These are phyloP conservation scores for Cladosporium sp. DNA, from an alignment of 2,329 filamentous ascomycete species.

Conservation along the genomic window DNA sequence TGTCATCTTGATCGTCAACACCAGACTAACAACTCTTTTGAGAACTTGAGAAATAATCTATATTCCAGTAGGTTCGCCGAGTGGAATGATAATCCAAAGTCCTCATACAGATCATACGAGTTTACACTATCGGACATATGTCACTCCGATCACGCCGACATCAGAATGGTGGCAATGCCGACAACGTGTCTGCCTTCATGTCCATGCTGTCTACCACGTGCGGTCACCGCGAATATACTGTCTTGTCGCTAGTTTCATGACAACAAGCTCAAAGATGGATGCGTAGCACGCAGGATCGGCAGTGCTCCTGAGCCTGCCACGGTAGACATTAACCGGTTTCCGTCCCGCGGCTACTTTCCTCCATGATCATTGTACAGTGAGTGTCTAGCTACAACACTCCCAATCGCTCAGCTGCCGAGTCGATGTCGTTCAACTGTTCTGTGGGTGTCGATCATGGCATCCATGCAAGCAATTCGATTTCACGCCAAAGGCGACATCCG, in stretches of 20 bases:
- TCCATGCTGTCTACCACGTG: neutral
- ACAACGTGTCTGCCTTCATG: neutral
- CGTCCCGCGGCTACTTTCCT: neutral
- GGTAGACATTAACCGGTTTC: neutral
- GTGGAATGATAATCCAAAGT: neutral
- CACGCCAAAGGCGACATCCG: slow-evolving; percentile 27
- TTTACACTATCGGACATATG: neutral
- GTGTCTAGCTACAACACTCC: neutral
- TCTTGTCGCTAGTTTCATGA: neutral
- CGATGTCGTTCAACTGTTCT: no score
- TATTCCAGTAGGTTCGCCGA: no score
- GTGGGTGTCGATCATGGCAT: neutral
- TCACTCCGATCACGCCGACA: neutral
- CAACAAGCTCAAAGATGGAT: no score
- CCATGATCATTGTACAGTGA: neutral
- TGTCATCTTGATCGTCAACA: no score
- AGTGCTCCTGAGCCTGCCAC: neutral
- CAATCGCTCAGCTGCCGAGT: neutral
- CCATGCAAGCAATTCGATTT: slow-evolving; percentile 29
- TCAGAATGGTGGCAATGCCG: neutral
- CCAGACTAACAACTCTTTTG: no score
- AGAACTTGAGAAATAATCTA: no score
- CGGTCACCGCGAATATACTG: neutral
- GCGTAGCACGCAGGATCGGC: neutral
- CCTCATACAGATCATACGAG: neutral